Base-by-base conservation (phyloP, 176 grass and related monocot genomes). In the Metroxylon sagu region DNA sequence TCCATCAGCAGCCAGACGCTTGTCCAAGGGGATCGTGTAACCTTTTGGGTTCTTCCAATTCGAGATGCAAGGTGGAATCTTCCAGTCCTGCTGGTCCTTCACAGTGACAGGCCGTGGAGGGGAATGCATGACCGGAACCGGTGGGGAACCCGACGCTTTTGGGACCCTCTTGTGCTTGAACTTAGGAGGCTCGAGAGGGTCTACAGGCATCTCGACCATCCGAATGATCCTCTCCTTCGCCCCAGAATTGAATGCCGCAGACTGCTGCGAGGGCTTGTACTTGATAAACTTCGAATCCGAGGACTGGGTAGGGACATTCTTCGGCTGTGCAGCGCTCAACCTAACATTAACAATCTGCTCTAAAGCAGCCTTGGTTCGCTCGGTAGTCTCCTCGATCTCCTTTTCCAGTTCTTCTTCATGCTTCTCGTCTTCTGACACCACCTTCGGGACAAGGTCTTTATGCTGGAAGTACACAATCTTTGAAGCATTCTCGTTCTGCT, bases 41-140 rank as follows among this genome's bases (percentile, higher is more conserved):
- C 92, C 92, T 80, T 96, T 96, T 10, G 92, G 92, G 21, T 96
- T 96, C 67, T 96, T 96, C 92, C 92, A 96, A 58, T 96, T 96
- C n/a, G 92, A 96, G 23, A 96, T 96, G 56, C 92, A 96, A 25
- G 92, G 92, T 4, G 92, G 92, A 19, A 96, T 96, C 87, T 96
- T 96, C 91, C 91, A 96, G 61, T 96, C 91, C 68, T 96, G 91
- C 53, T 96, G 91, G 26, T 96, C 91, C 78, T 96, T 96, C 16
- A 96, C 91, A 3, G 91, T 96, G 61, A 96, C 86, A 0, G 91
- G 91, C 25, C 91, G 80, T n/a, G 86, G 91, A 6, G 91, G 91
- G 0, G 91, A 96, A 77, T 96, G 91, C 83, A 90, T 87, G 1
- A 96, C 80, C 0, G 91, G 91, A 56, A 96, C 91, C 16, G 91